Conservation (phyloP, 2,329 filamentous ascomycete species). For the Basipetospora chlamydospora region DNA sequence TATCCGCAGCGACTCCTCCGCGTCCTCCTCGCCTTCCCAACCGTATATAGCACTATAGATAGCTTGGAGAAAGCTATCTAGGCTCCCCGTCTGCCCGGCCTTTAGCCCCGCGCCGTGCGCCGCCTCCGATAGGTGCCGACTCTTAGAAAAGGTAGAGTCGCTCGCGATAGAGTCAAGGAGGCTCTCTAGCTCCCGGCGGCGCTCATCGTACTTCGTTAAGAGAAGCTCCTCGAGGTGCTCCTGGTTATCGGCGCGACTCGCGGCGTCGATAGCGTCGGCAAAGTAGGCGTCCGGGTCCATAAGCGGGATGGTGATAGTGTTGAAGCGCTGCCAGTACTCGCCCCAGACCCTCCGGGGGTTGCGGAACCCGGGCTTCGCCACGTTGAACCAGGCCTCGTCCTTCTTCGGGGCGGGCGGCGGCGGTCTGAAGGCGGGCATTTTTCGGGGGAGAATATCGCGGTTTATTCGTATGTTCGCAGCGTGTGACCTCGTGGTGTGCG, state of each 20-base stretch:
- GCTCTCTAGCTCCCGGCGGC: slow-evolving; percentile 3
- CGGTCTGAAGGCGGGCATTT: slow-evolving; percentile 6
- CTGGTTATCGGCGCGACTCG: slow-evolving; percentile 4
- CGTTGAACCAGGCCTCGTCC: slow-evolving; percentile 3
- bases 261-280: slow-evolving; percentile 7
- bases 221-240: slow-evolving; percentile 7
- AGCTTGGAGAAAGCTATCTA: slow-evolving; percentile 8
- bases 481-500: too few species aligned
- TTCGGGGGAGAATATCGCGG: too few species aligned
- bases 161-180: slow-evolving; percentile 1
- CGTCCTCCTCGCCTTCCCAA: too few species aligned
- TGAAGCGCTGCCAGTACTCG: slow-evolving; percentile 7
- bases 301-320: slow-evolving; percentile 7
- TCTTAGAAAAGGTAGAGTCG: not conserved
- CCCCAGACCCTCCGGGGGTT: slow-evolving; percentile 3
- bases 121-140: not conserved
- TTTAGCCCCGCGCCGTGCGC: slow-evolving; percentile 5
- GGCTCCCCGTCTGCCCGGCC: slow-evolving; percentile 6
- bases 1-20: too few species aligned
- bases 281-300: slow-evolving; percentile 8
- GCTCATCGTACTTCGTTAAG: slow-evolving; percentile 2
- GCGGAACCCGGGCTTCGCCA: slow-evolving; percentile 6
- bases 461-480: too few species aligned
- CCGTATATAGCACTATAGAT: slow-evolving; percentile 1
- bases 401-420: slow-evolving; percentile 1